These are phyloP conservation scores for Aspergillus sp. DNA, from an alignment of 2,329 filamentous ascomycete species.

Conservation along the genomic window DNA sequence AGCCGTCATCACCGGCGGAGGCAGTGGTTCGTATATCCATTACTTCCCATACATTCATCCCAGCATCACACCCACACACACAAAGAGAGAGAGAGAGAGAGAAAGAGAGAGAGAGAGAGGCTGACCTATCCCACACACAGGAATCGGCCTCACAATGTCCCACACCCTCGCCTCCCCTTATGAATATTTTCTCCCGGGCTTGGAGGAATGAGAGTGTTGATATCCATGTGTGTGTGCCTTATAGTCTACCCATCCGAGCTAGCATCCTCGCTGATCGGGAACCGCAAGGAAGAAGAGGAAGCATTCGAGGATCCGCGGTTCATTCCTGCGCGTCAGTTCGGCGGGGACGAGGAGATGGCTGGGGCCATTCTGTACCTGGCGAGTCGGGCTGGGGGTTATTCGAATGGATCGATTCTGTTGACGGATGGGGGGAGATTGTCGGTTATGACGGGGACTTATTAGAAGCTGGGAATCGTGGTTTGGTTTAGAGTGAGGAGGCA, in stretches of 20 bases:
- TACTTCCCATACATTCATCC: too few relatives aligned
- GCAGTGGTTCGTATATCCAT: too few relatives aligned
- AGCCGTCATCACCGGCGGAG: too few relatives aligned
- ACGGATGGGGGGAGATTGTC: slow-evolving; percentile 41
- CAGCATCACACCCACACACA: too few relatives aligned
- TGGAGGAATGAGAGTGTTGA: too few relatives aligned
- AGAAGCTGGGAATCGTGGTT: not conserved
- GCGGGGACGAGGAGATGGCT: slow-evolving; percentile 47
- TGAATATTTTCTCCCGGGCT: too few relatives aligned
- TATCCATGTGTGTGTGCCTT: too few relatives aligned
- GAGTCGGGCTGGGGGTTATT: slow-evolving; percentile 52
- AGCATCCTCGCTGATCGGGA: slow-evolving; percentile 1
- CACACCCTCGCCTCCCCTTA: slow-evolving; percentile 40
- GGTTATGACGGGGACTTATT: not conserved
- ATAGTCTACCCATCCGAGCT: not conserved
- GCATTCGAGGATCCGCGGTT: slow-evolving; percentile 3
- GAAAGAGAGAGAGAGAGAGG: too few relatives aligned
- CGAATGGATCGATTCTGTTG: slow-evolving; percentile 54
- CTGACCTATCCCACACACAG: slow-evolving; percentile 4
- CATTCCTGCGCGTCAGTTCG: slow-evolving; percentile 34
- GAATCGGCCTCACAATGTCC: slow-evolving; percentile 45
- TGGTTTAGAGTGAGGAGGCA: too few relatives aligned
- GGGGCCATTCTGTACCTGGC: slow-evolving; percentile 53
- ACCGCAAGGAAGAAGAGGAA: slow-evolving; percentile 10
- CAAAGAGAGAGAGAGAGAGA: too few relatives aligned